Percentiles rank a stretch among this genome's conserved stretches.
Conservation (phyloP, 2,329 filamentous ascomycete genomes). For the Eurotiales sp. region DNA sequence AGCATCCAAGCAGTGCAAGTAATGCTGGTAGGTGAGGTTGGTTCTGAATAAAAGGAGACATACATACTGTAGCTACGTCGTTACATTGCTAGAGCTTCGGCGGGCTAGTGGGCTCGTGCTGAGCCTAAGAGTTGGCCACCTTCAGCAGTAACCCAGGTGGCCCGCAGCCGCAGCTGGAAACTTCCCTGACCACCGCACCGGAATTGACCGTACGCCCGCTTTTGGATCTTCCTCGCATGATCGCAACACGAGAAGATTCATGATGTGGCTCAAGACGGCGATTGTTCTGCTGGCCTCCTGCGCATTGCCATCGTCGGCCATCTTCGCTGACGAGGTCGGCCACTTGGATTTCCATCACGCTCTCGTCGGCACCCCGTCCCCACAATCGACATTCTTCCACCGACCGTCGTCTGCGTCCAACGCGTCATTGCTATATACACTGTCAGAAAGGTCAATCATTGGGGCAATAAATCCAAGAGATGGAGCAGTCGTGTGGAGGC, state of each 20-base stretch:
- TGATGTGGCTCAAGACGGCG: conserved; percentile 41
- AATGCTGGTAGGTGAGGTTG: no score
- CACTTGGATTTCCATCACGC: conserved; percentile 90
- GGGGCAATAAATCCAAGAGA: conserved; percentile 87
- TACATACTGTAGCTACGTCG: no score
- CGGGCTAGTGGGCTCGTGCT: no score
- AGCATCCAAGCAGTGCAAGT: no score
- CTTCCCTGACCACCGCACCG: no score
- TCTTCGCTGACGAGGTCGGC: conserved; percentile 88
- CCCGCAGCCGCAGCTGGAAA: no score
- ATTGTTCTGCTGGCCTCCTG: conserved; percentile 40
- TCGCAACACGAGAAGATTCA: conserved; percentile 22
- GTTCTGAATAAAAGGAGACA: no score
- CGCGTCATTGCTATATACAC: conserved; percentile 84
- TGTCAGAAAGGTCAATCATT: conserved; percentile 78
- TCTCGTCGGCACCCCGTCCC: conserved; percentile 76
- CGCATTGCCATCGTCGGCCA: conserved; percentile 56
- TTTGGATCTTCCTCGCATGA: conserved; percentile 28
- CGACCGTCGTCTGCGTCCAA: conserved; percentile 75
- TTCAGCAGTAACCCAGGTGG: no score
- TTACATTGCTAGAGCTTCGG: no score
- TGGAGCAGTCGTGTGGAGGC: conserved; percentile 82
- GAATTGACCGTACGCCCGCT: background rate
- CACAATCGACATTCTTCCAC: conserved; percentile 91
- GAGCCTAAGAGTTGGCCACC: no score